Conservation (phyloP, 78 protist species). For the Fonticula alba region DNA sequence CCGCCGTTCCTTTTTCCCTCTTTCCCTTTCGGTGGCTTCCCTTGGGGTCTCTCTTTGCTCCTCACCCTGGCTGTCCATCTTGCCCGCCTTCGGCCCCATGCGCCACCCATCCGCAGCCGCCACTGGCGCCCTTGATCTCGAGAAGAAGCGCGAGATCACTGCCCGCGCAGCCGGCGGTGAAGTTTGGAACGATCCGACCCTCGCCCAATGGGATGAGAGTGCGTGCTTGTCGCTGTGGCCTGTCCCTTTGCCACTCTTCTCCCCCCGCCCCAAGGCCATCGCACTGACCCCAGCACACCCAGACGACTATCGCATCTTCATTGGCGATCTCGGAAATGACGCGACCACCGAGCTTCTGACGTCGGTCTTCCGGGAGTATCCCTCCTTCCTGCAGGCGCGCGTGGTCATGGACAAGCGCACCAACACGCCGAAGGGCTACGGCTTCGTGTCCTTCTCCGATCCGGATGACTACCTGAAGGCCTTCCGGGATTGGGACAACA, state of each 20-base stretch:
- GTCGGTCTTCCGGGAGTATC: constrained; percentile 29
- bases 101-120: no score
- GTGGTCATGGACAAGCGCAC: constrained; percentile 33
- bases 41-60: no score
- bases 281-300: not conserved
- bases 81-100: no score
- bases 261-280: not conserved
- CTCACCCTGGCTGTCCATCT: no score
- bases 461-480: constrained; percentile 47
- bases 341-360: constrained; percentile 34
- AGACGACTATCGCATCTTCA: constrained; percentile 51
- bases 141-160: no score
- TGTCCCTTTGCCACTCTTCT: not conserved
- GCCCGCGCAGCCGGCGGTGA: constrained; percentile 39
- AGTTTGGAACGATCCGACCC: constrained; percentile 42
- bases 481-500: no score
- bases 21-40: no score
- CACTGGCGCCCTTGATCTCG: no score
- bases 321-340: constrained; percentile 63
- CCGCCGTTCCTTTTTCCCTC: no score
- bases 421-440: constrained; percentile 45
- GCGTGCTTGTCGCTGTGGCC: not conserved
- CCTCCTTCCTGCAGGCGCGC: constrained; percentile 44
- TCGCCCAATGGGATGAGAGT: constrained; percentile 50
- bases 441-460: constrained; percentile 39